A percentile compares a stretch with the other conserved stretches of the same genome.
These are phyloP conservation scores for Saturnispora diversa DNA, from an alignment of 805 yeast species.

Conservation along the genomic window DNA sequence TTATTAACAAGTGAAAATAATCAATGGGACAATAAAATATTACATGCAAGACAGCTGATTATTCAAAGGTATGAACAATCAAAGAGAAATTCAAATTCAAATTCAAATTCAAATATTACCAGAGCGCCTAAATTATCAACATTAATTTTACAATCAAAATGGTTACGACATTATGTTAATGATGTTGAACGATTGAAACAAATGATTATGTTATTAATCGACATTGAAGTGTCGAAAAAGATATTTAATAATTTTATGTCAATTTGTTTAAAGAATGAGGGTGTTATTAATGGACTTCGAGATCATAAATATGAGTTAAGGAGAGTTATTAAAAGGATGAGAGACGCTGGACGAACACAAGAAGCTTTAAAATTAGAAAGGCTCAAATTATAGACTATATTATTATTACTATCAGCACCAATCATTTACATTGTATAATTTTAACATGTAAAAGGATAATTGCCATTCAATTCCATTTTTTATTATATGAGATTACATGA, in stretches of 20 bases:
- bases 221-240: background rate
- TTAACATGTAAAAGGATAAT: too few relatives aligned
- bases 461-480: too few relatives aligned
- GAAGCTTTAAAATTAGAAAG: constrained; percentile 1
- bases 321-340: background rate
- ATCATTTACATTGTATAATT: too few relatives aligned
- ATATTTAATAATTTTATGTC: background rate
- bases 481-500: too few relatives aligned
- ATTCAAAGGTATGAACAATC: constrained; percentile 7
- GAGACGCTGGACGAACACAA: background rate
- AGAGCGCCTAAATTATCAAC: constrained; percentile 1
- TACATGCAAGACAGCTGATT: constrained; percentile 8
- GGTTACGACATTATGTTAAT: constrained; percentile 10
- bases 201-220: constrained; percentile 1
- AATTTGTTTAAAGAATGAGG: background rate
- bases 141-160: constrained; percentile 5
- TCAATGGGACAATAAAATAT: background rate
- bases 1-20: constrained; percentile 1
- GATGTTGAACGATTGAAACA: constrained; percentile 9
- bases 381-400: background rate
- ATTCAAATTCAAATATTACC: background rate
- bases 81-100: too few relatives aligned
- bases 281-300: background rate
- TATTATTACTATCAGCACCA: too few relatives aligned
- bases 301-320: background rate